Conservation (phyloP, 345 rosid species). For the Dimocarpus longan region DNA sequence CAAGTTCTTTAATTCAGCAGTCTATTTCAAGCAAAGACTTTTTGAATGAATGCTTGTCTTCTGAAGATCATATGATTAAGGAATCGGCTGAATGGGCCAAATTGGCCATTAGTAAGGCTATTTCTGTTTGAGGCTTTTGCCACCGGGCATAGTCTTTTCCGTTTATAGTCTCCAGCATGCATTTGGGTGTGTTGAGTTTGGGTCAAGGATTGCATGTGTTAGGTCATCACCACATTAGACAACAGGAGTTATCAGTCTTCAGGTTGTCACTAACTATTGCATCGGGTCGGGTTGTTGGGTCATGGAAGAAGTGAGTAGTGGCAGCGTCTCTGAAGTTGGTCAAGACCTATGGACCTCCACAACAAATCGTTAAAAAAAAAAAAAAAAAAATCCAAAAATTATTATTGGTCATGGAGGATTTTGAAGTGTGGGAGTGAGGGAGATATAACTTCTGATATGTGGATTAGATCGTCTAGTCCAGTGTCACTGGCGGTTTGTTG, state of each 20-base stretch:
- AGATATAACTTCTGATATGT: background rate
- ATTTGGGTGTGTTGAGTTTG: slow-evolving; percentile 48
- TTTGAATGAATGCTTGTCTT: slow-evolving; percentile 70
- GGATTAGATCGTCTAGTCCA: slow-evolving; percentile 16
- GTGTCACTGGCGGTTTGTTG: slow-evolving; percentile 1
- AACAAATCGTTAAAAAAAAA: background rate
- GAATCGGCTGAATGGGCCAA: slow-evolving; percentile 77
- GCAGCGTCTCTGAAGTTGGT: slow-evolving; percentile 18
- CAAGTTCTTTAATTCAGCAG: slow-evolving; percentile 72
- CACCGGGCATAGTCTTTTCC: slow-evolving; percentile 30
- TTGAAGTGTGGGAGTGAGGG: slow-evolving; percentile 15
- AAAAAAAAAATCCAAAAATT: background rate
- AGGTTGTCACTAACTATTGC: slow-evolving; percentile 46
- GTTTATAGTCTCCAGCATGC: slow-evolving; percentile 49
- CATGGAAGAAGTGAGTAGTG: slow-evolving; percentile 21
- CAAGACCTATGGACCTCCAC: background rate
- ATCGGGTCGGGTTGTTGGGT: slow-evolving; percentile 43
- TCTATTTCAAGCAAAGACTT: slow-evolving; percentile 73
- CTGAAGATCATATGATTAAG: slow-evolving; percentile 64
- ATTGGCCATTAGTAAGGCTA: slow-evolving; percentile 72
- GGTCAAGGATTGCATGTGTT: slow-evolving; percentile 49
- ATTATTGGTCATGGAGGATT: slow-evolving; percentile 23
- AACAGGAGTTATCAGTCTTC: slow-evolving; percentile 38
- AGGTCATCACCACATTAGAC: slow-evolving; percentile 46
- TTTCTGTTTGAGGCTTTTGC: slow-evolving; percentile 60